A percentile compares a stretch with the other conserved stretches of the same genome.
These are phyloP conservation scores for Bassia scoparia DNA, from an alignment of 148 eudicot genomes.

Conservation along the genomic window DNA sequence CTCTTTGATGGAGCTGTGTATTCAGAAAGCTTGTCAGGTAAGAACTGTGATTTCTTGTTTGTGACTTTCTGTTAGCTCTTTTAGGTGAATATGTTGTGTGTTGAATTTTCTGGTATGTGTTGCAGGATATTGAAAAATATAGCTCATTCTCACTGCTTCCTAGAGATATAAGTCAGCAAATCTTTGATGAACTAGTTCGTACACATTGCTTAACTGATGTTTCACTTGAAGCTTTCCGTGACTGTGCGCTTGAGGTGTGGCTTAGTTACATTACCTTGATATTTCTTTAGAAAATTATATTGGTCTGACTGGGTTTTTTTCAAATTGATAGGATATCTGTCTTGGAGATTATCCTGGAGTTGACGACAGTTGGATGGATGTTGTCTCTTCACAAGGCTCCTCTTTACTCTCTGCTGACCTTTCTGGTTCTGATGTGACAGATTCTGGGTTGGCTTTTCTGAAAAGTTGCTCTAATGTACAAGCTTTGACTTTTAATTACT, in stretches of 20 bases:
- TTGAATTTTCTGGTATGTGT: neutral
- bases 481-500: slow-evolving; percentile 32
- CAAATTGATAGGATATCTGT: slow-evolving; percentile 30
- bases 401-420: slow-evolving; percentile 38
- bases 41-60: neutral
- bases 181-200: slow-evolving; percentile 30
- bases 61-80: neutral
- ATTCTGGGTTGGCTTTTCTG: slow-evolving; percentile 31
- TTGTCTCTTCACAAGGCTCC: slow-evolving; percentile 31
- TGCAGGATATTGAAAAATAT: slow-evolving; percentile 33
- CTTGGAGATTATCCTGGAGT: slow-evolving; percentile 39
- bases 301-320: slow-evolving; percentile 13
- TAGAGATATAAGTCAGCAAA: slow-evolving; percentile 37
- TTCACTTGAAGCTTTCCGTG: slow-evolving; percentile 36
- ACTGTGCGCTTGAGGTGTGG: slow-evolving; percentile 35
- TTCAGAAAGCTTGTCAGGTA: slow-evolving; percentile 31
- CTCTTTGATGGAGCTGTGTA: slow-evolving; percentile 35
- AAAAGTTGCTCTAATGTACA: slow-evolving; percentile 31
- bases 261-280: slow-evolving; percentile 5
- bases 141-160: slow-evolving; percentile 31
- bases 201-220: slow-evolving; percentile 28
- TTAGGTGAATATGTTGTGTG: neutral
- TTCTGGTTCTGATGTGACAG: slow-evolving; percentile 40
- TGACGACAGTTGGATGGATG: slow-evolving; percentile 32
- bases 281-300: neutral